Evolutionary conservation across 2,329 filamentous ascomycete species (phyloP), one percentile per base, ranked within the genome.

Genomic region (Ilyonectria mors-panacis): DNA sequence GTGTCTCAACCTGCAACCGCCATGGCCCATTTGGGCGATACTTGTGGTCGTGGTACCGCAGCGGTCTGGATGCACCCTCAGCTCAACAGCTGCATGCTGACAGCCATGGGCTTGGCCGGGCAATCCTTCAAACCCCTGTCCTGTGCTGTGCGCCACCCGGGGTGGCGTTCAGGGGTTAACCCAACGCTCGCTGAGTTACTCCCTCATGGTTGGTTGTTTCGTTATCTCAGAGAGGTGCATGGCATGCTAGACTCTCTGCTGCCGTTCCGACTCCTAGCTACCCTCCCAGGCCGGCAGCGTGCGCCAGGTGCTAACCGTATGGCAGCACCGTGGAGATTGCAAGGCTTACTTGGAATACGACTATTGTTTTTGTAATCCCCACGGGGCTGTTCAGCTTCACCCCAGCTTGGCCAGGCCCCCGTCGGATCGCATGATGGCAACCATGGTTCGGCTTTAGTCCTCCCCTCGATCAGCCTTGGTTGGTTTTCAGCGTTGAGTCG

Each of bases 361-460:
- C n/a, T 54, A 44, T 47, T 54, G 2, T 42, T 45, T 44, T 42
- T 39, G 26, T 28, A 26, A 26, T 45, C 17, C 37, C 13, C 19
- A 44, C 47, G 10, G 12, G 37, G 61, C 23, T 48, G 17, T 33
- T 51, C 30, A 50, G 37, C 21, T 35, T 37, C 17, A 15, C 42
- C 5, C 12, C 28, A 6, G 33, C 33, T 28, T n/a, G n/a, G 15
- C 57, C 21, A 39, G 19, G 33, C 44, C 42, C n/a, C 51, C 28
- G 26, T 68, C 30, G 17, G 64, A 56, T 28, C 70, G 69, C 68
- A 70, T 70, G 59, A 71, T 71, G 53, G 65, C 44, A 56, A n/a
- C 45, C 39, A 19, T 35, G 56, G 44, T 57, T 53, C 47, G 39
- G 15, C 50, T 63, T 64, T 59, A 37, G 53, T n/a, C 23, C 37